Evolutionary conservation across 129 eudicot genomes (phyloP).

Genomic region (Silybum marianum): DNA sequence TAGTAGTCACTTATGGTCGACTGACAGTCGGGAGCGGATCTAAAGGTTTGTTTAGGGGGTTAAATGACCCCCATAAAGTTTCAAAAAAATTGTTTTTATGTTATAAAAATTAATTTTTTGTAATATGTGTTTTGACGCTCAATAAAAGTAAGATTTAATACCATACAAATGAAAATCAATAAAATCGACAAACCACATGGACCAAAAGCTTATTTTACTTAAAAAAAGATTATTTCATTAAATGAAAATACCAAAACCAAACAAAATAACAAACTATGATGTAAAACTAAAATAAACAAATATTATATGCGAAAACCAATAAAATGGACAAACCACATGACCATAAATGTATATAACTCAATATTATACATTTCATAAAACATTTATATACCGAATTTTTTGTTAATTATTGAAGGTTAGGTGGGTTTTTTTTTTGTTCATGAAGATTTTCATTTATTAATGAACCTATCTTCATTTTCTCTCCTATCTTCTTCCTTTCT

Average conservation of each 20-base stretch:
- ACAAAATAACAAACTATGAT: neutral
- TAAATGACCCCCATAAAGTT: too few relatives aligned
- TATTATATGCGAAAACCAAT: neutral
- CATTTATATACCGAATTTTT: neutral
- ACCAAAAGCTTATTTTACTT: neutral
- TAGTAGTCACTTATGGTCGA: constrained; percentile 31
- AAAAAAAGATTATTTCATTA: neutral
- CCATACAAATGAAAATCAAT: too few relatives aligned
- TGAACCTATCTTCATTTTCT: neutral
- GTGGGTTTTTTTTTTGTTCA: neutral
- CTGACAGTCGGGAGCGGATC: too few relatives aligned
- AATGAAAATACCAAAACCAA: neutral
- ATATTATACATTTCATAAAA: neutral
- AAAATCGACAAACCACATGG: too few relatives aligned
- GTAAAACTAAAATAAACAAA: neutral
- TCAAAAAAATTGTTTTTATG: too few relatives aligned
- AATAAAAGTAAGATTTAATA: too few relatives aligned
- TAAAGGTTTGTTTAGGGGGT: too few relatives aligned
- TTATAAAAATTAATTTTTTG: too few relatives aligned
- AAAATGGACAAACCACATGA: neutral
- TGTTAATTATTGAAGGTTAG: neutral
- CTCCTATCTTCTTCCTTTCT: too few relatives aligned
- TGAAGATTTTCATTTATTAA: neutral
- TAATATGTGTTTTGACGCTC: too few relatives aligned
- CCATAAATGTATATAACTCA: neutral